Base-by-base conservation (phyloP, 1,284 basidiomycete species). In the Puccinia novopanici region DNA sequence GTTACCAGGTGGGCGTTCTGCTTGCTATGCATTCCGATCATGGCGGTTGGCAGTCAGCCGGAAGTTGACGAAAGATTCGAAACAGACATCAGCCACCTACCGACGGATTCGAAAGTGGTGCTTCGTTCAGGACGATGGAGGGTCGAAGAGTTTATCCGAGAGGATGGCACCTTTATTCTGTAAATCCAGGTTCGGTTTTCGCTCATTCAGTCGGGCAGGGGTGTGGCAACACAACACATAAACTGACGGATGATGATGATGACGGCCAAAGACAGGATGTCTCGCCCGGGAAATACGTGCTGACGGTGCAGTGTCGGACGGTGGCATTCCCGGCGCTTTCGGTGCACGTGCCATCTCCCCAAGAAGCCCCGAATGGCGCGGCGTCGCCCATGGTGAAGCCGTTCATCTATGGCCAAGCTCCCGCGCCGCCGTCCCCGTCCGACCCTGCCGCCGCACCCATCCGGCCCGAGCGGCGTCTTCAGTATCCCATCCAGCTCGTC, bases 341-440 rank as follows among this genome's bases (percentile, higher is more conserved):
- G 61, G 40, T 76, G 30, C n/a, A 76, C 50, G 74, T 76, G 9
- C 61, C 61, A 19, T 13, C 42, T 27, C 67, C 74, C 8, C 27
- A 57, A 40, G 30, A 75, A 61, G 73, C 17, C 22, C 15, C 42
- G 10, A 30, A 48, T 52, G n/a, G 15, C 45, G 74, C 30, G 27
- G n/a, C n/a, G n/a, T 24, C 30, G 48, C 74, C 74, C 22, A 17
- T 76, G 24, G 61, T 76, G 8, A 76, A 63, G 40, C 74, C 17
- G n/a, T 34, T 50, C 48, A n/a, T 67, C n/a, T 65, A 34, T 50
- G 74, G 74, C 17, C 74, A 76, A 76, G 74, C 74, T 37, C 55
- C 71, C n/a, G n/a, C n/a, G n/a, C n/a, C n/a, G 4, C 15, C 48
- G 1, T 61, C 74, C 24, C 73, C 55, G 57, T 22, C 22, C 15